phyloP scores from a whole-genome alignment of 345 rosid genomes.

The Geranium brycei region DNA sequence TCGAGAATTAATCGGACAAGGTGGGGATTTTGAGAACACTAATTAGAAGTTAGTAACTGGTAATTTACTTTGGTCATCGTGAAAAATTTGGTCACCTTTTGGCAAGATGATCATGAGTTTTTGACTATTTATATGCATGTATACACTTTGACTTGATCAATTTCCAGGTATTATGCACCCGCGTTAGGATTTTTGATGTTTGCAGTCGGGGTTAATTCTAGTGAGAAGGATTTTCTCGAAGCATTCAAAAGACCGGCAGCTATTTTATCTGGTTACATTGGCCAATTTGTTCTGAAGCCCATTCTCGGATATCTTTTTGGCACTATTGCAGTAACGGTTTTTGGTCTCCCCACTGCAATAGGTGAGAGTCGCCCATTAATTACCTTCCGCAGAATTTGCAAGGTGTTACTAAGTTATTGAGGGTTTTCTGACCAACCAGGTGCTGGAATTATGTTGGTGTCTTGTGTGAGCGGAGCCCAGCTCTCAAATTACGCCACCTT shows the following conservation, averaged over 20 bases:
- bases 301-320: conserved; percentile 79
- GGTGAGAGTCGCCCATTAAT: conserved; percentile 26
- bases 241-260: conserved; percentile 71
- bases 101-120: too few species aligned
- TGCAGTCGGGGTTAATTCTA: conserved; percentile 89
- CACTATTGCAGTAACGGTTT: conserved; percentile 39
- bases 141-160: neutral
- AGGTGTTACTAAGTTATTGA: conserved; percentile 6
- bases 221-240: conserved; percentile 76
- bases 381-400: conserved; percentile 4
- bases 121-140: too few species aligned
- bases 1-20: too few species aligned
- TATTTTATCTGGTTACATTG: conserved; percentile 63
- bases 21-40: too few species aligned
- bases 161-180: conserved; percentile 77
- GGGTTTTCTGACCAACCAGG: conserved; percentile 32
- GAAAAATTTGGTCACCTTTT: too few species aligned
- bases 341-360: conserved; percentile 70
- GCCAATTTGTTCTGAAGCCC: conserved; percentile 80
- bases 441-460: conserved; percentile 89
- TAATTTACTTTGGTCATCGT: too few species aligned
- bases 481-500: conserved; percentile 87
- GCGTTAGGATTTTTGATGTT: conserved; percentile 96
- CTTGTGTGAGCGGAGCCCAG: conserved; percentile 97
- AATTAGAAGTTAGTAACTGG: too few species aligned